A percentile compares a stretch with the other conserved stretches of the same genome.
phyloP scores from a whole-genome alignment of 2,329 filamentous ascomycete genomes.

The Fusarium coffeatum region DNA sequence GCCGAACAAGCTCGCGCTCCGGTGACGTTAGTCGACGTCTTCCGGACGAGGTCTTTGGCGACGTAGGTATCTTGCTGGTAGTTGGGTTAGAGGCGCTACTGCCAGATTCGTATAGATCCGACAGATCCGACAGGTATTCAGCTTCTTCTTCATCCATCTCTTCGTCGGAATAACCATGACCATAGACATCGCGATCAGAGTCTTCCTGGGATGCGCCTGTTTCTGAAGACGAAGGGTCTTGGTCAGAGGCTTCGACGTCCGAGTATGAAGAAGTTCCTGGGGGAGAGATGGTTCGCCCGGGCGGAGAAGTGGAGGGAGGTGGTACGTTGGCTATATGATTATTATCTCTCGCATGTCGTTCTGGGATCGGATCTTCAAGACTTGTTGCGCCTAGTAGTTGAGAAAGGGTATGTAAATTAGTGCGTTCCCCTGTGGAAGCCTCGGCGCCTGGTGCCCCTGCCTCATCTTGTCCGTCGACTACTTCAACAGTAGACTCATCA shows the following conservation, averaged over 20 bases:
- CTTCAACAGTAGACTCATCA: neutral
- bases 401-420: neutral
- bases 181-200: neutral
- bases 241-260: neutral
- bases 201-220: neutral
- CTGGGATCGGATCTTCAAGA: neutral
- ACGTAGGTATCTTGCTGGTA: neutral
- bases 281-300: neutral
- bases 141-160: constrained; percentile 12
- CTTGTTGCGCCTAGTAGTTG: neutral
- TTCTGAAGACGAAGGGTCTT: neutral
- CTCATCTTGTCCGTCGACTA: neutral
- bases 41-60: neutral
- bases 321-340: neutral
- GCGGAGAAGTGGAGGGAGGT: neutral
- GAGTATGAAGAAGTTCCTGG: neutral
- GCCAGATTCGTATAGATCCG: neutral
- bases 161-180: neutral
- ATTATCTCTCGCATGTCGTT: neutral
- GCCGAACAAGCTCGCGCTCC: neutral
- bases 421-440: neutral
- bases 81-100: neutral
- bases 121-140: neutral
- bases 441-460: neutral
- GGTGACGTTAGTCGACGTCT: neutral